Percentiles rank a stretch among this genome's conserved stretches.
These are phyloP conservation scores for Begonia fuchsioides DNA, from an alignment of 306 rosid genomes.

Conservation along the genomic window DNA sequence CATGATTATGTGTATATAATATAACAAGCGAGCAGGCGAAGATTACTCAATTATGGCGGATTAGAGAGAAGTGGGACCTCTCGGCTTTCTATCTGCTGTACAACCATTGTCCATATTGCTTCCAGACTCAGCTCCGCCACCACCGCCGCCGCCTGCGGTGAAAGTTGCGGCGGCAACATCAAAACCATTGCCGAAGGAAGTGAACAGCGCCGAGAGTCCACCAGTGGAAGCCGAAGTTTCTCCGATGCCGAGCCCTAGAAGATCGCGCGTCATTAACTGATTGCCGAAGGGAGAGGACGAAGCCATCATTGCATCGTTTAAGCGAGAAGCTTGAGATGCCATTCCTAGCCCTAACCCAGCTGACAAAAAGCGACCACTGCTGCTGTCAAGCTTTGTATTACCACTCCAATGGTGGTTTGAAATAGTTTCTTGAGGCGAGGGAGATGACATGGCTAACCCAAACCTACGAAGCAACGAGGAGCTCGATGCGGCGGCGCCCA, in stretches of 20 bases:
- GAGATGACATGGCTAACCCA: conserved; percentile 27
- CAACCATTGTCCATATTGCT: neutral
- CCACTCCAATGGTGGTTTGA: conserved; percentile 12
- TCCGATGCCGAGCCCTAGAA: conserved; percentile 66
- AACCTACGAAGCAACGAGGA: conserved; percentile 50
- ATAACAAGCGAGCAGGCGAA: no score
- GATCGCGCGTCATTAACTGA: conserved; percentile 79
- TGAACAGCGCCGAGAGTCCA: conserved; percentile 39
- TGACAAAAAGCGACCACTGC: conserved; percentile 7
- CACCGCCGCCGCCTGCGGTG: conserved; percentile 13
- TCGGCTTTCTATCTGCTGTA: neutral
- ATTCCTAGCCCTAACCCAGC: conserved; percentile 54
- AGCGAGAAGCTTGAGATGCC: conserved; percentile 16
- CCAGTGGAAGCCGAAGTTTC: conserved; percentile 16
- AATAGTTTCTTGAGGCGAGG: conserved; percentile 15
- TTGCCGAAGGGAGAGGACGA: conserved; percentile 23
- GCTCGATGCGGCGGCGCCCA: conserved; percentile 51
- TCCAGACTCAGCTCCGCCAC: conserved; percentile 2
- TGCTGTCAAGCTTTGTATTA: conserved; percentile 23
- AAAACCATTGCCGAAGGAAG: conserved; percentile 32
- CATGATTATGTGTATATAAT: no score
- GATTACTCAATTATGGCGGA: no score
- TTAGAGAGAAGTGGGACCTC: neutral
- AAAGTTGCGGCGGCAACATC: conserved; percentile 18
- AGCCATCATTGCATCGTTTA: conserved; percentile 32